These are phyloP conservation scores for Calamus simplicifolius DNA, from an alignment of 176 grass and related monocot species.

Conservation along the genomic window DNA sequence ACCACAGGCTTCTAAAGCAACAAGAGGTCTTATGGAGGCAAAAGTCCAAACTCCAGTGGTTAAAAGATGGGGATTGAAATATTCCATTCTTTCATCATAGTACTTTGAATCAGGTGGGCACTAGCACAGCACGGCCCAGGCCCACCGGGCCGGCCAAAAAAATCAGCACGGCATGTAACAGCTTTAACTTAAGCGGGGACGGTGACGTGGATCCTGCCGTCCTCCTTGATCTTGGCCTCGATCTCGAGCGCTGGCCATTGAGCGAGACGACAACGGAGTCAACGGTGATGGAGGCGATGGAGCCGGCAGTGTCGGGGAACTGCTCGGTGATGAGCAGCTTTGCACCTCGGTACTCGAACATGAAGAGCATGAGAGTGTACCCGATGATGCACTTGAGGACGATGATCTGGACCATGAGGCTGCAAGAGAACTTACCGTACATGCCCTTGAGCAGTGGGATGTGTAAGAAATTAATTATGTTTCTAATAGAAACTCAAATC, in stretches of 20 bases:
- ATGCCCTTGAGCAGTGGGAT: slow-evolving; percentile 96
- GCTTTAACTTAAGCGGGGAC: too few species aligned
- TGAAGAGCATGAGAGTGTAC: slow-evolving; percentile 99
- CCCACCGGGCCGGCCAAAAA: too few species aligned
- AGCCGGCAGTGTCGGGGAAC: slow-evolving; percentile 85
- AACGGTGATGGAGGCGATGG: slow-evolving; percentile 78
- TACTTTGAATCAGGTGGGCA: too few species aligned
- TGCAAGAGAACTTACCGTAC: slow-evolving; percentile 74
- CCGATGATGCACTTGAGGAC: slow-evolving; percentile 99
- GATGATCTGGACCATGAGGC: slow-evolving; percentile 96
- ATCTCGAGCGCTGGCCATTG: slow-evolving; percentile 77
- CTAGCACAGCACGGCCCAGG: too few species aligned
- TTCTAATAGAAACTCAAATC: too few species aligned
- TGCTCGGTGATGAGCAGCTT: slow-evolving; percentile 88
- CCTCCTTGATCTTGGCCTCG: slow-evolving; percentile 88
- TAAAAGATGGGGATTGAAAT: too few species aligned
- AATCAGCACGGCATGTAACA: too few species aligned
- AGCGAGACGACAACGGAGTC: slow-evolving; percentile 88
- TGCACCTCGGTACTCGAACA: slow-evolving; percentile 96
- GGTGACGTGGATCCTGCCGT: slow-evolving; percentile 84
- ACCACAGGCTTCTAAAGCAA: too few species aligned
- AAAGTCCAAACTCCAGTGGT: too few species aligned
- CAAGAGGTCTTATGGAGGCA: too few species aligned
- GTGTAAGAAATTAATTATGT: too few species aligned
- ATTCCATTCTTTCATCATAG: too few species aligned